A percentile compares a stretch with the other conserved stretches of the same genome.
phyloP scores from a whole-genome alignment of 75 land plant species.

The Picea glauca region DNA sequence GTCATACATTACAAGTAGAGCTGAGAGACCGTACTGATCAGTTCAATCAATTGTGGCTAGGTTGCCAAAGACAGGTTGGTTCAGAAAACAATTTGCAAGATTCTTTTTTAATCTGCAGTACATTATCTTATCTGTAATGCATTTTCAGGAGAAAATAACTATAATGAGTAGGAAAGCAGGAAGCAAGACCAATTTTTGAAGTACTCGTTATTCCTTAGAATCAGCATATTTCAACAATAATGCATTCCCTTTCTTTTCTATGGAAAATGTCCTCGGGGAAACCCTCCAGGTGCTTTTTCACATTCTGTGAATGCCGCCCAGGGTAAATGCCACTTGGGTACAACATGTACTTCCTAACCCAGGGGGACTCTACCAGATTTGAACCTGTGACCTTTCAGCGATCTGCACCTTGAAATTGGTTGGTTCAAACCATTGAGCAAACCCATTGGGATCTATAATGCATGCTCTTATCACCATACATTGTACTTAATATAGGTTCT shows the following conservation, averaged over 20 bases:
- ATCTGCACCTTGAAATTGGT: too few species aligned
- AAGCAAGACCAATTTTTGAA: neutral
- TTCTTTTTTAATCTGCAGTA: neutral
- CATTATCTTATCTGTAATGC: too few species aligned
- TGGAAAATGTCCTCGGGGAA: too few species aligned
- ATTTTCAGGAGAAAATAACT: neutral
- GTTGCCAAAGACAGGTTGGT: slow-evolving; percentile 80
- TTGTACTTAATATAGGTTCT: neutral
- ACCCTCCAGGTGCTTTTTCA: too few species aligned
- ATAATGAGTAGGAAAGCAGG: neutral
- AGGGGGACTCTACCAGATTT: too few species aligned
- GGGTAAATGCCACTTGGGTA: too few species aligned
- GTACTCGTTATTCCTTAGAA: neutral
- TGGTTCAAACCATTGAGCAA: too few species aligned
- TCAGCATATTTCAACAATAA: neutral
- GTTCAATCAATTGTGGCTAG: slow-evolving; percentile 77
- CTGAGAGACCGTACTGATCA: slow-evolving; percentile 89
- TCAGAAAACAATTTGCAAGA: neutral
- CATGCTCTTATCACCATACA: neutral
- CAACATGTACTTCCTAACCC: too few species aligned
- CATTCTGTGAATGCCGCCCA: too few species aligned
- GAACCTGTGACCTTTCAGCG: too few species aligned
- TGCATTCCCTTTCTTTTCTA: neutral
- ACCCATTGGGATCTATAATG: too few species aligned
- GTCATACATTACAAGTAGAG: slow-evolving; percentile 81